These are phyloP conservation scores for Hsuehochloa calcarea DNA, from an alignment of 176 grass and related monocot species.

Conservation along the genomic window DNA sequence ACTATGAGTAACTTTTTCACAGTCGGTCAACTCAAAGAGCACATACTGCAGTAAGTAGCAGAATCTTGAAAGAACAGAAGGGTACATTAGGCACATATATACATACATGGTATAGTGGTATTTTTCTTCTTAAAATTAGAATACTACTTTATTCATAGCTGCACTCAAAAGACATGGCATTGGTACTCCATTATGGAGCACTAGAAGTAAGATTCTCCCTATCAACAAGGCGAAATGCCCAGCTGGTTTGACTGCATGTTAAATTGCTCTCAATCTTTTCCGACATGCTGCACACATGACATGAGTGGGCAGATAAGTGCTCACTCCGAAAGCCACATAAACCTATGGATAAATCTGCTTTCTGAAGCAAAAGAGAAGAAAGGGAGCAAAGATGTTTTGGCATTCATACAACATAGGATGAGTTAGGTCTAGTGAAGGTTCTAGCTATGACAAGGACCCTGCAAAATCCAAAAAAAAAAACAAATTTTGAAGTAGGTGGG, in stretches of 20 bases:
- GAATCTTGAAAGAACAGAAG: slow-evolving; percentile 19
- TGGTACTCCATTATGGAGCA: slow-evolving; percentile 38
- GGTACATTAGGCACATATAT: slow-evolving; percentile 13
- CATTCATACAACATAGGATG: slow-evolving; percentile 31
- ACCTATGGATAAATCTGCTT: slow-evolving; percentile 44
- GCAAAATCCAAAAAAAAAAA: slow-evolving; percentile 33
- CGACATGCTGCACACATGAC: slow-evolving; percentile 32
- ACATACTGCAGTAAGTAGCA: background rate
- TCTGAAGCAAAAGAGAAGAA: slow-evolving; percentile 30
- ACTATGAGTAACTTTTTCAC: background rate
- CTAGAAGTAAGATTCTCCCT: slow-evolving; percentile 31
- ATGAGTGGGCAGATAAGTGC: slow-evolving; percentile 41
- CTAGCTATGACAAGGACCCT: slow-evolving; percentile 23
- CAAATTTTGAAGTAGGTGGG: slow-evolving; percentile 43
- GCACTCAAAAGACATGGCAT: slow-evolving; percentile 28
- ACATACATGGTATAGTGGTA: background rate
- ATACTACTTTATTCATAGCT: slow-evolving; percentile 17
- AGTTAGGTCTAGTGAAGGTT: slow-evolving; percentile 60
- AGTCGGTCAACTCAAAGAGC: slow-evolving; percentile 6
- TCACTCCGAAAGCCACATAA: slow-evolving; percentile 29
- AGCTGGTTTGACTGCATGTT: slow-evolving; percentile 44
- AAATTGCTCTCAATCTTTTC: slow-evolving; percentile 38
- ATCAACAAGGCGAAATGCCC: slow-evolving; percentile 27
- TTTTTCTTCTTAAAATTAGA: slow-evolving; percentile 15
- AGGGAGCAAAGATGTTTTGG: slow-evolving; percentile 32